Evolutionary conservation across 352 stramenopile genomes (phyloP), one percentile per base, ranked within the genome.

Genomic region (Pythium apleroticum): DNA sequence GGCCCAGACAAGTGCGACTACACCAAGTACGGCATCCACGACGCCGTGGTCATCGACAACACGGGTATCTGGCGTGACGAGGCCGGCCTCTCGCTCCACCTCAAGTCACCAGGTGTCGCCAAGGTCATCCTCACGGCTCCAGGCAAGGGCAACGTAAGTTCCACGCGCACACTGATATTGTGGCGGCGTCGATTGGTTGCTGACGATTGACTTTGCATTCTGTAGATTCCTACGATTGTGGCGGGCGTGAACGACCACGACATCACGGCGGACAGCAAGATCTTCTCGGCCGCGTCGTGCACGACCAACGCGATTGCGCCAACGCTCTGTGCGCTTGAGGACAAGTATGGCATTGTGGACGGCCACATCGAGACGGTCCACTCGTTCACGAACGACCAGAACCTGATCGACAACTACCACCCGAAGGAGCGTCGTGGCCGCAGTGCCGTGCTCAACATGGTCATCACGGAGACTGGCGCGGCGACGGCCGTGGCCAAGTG

Each of bases 311-410:
- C 85, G 41, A 94, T 96, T 64, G 84, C 86, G 39, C 87, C 87
- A 25, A 81, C 82, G 58, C 69, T 94, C 7, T 79, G 78, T 60
- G 85, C 83, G 15, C 71, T 96, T 8, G 81, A 96, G 50, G 76
- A 91, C 64, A 91, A 91, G 74, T 96, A 80, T 55, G 86, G 86
- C 66, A 93, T 96, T 45, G 49, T 90, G 25, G 77, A 81, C 24
- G 87, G 87, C 30, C 87, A 94, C 79, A 93, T 96, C 66, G 87
- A 95, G 66, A 96, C 88, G 1, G 86, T 95, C 45, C 88, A 96
- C 74, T 95, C 88, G 69, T 95, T 94, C 74, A 96, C 88, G 55
- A 95, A 95, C 69, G 87, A 95, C 69, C 88, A 96, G 74, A 95
- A 94, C 68, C 56, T 95, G 58, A 91, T 95, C 35, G 88, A 96